These are phyloP conservation scores for Ulota crispa DNA, from an alignment of 225 moss, liverwort and hornwort genomes.

Conservation along the genomic window DNA sequence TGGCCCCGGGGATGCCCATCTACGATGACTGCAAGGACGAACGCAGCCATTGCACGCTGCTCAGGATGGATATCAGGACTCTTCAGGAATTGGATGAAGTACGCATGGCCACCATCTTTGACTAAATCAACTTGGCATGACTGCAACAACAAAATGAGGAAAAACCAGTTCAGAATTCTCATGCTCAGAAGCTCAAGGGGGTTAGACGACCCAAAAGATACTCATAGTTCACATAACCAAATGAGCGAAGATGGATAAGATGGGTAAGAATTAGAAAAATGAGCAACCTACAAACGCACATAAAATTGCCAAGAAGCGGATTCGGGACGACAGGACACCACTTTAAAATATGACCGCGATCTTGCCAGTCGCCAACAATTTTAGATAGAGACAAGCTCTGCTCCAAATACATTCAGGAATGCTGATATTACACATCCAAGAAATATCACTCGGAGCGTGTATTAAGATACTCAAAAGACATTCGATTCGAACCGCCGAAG, in stretches of 20 bases:
- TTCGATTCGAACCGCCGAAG: not conserved
- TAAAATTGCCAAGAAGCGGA: not conserved
- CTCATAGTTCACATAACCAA: not conserved
- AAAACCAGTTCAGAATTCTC: not conserved
- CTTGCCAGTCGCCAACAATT: not conserved
- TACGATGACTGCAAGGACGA: conserved; percentile 92
- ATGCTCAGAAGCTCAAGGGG: not conserved
- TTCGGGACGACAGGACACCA: not conserved
- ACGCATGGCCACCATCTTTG: conserved; percentile 90
- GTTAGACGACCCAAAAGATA: not conserved
- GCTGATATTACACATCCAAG: not conserved
- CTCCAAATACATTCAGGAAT: not conserved
- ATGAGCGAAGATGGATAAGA: not conserved
- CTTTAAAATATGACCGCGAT: not conserved
- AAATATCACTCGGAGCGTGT: not conserved
- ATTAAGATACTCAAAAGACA: not conserved
- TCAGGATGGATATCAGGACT: conserved; percentile 78
- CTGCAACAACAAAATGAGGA: conserved; percentile 47
- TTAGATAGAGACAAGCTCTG: not conserved
- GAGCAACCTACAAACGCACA: not conserved
- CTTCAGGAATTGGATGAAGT: conserved; percentile 92
- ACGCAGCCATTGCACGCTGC: conserved; percentile 98
- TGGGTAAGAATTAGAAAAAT: not conserved
- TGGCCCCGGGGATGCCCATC: conserved; percentile 89
- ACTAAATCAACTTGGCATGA: conserved; percentile 98